Conservation (phyloP, 2,329 filamentous ascomycete genomes). For the Paecilomyces fulvus region DNA sequence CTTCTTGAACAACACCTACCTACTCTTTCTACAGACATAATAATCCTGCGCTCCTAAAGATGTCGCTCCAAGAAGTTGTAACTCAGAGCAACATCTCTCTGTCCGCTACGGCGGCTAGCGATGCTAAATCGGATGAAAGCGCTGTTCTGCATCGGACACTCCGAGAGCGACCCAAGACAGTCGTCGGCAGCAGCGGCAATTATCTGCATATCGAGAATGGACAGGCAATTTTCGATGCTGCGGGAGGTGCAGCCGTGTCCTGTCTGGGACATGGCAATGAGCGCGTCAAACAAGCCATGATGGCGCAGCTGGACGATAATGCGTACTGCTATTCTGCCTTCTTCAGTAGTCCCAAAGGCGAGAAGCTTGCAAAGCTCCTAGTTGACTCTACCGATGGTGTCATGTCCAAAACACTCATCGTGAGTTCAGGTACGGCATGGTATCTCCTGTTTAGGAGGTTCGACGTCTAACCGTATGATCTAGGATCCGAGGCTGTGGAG, state of each 20-base stretch:
- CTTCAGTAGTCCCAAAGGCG: conserved; percentile 45
- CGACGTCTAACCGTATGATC: not conserved
- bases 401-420: conserved; percentile 48
- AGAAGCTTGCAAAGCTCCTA: conserved; percentile 42
- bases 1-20: not conserved
- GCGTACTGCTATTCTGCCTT: conserved; percentile 50
- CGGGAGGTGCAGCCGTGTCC: conserved; percentile 63
- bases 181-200: conserved; percentile 38
- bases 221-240: conserved; percentile 57
- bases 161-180: conserved; percentile 33
- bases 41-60: not conserved
- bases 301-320: conserved; percentile 48
- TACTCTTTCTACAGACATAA: not conserved
- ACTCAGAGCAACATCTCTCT: not conserved
- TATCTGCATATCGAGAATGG: conserved; percentile 43
- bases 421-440: conserved; percentile 42
- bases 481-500: conserved; percentile 59
- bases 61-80: not conserved
- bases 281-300: conserved; percentile 52
- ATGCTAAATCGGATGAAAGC: conserved; percentile 5
- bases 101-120: not conserved
- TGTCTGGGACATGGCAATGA: conserved; percentile 59
- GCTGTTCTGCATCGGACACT: conserved; percentile 44
- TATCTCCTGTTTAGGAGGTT: not conserved
- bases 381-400: conserved; percentile 41